Conservation (phyloP, 495 filamentous ascomycete species). For the Hypoxylon perforatum region DNA sequence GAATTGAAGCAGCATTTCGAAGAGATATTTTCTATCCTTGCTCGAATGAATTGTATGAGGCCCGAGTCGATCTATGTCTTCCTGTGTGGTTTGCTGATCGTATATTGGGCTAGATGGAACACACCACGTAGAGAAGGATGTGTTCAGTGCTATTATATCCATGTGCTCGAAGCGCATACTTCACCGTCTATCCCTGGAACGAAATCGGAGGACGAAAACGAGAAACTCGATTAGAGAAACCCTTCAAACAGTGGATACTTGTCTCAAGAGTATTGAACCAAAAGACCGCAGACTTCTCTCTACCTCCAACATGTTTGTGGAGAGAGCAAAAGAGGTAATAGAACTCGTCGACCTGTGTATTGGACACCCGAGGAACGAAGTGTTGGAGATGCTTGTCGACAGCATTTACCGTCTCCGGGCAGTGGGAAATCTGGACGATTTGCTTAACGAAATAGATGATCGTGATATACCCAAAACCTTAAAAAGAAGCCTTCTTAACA, state of each 20-base stretch:
- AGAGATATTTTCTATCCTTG: conserved; percentile 43
- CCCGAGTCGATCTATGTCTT: neutral
- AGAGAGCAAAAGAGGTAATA: conserved; percentile 18
- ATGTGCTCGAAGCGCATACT: conserved; percentile 53
- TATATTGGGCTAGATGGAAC: neutral
- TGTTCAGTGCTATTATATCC: conserved; percentile 48
- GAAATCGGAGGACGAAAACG: conserved; percentile 16
- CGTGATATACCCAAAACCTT: conserved; percentile 14
- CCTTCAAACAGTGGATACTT: conserved; percentile 21
- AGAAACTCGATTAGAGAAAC: conserved; percentile 39
- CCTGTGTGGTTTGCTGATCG: neutral
- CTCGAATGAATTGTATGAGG: conserved; percentile 24
- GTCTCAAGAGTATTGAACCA: neutral
- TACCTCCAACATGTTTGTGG: neutral
- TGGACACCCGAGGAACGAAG: conserved; percentile 3
- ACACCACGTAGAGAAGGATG: conserved; percentile 29
- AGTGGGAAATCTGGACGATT: neutral
- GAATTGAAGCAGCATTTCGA: conserved; percentile 47
- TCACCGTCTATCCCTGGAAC: conserved; percentile 42
- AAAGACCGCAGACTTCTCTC: neutral
- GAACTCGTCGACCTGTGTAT: conserved; percentile 20
- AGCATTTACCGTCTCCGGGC: conserved; percentile 26
- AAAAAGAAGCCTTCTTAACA: conserved; percentile 38
- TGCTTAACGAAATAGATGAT: conserved; percentile 18
- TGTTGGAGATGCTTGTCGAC: conserved; percentile 25